Evolutionary conservation across 2,329 filamentous ascomycete species (phyloP), one percentile per base, ranked within the genome.

Genomic region (Penicillium sp.): DNA sequence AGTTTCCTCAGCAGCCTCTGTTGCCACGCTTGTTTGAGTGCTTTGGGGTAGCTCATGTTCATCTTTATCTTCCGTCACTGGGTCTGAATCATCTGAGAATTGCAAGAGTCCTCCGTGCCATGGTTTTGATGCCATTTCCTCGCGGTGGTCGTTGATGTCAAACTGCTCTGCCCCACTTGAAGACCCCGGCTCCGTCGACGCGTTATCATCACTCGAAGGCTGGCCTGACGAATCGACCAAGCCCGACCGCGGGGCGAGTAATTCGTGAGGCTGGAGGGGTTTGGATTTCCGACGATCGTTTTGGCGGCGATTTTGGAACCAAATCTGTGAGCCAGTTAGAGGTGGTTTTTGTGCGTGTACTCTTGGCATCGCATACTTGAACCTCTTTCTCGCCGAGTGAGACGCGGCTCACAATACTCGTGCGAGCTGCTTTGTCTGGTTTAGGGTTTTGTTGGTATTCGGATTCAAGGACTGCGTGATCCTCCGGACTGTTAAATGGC

Each of bases 221-320:
- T 65, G 66, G 38, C 65, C 67, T 30, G 62, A 63, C 43, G 66
- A 65, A 58, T 69, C 64, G 33, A 64, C 52, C 50, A 58, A 63
- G 51, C 58, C 62, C 44, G 68, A 69, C 40, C 66, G 67, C 28
- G 70, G 75, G 9, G 71, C 70, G 22, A 77, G 85, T 52, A 93
- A 82, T 71, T 94, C 90, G 72, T 91, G 86, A 10, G 88, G 84
- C 28, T 90, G 84, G 36, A 96, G 81, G 44, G 92, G 91, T 64
- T 90, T 88, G 53, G 90, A 91, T 78, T 93, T 95, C 63, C 93
- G 85, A 66, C 93, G 85, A 72, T 95, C 90, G 74, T 95, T 96
- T 74, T 97, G 93, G 62, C 93, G 84, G 69, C 91, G 86, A 69
- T 97, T 97, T 70, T 97, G 93, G 76, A 97, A 97, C 93, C 93